Conservation (phyloP, 2,329 filamentous ascomycete species). For the Annulohypoxylon truncatum region DNA sequence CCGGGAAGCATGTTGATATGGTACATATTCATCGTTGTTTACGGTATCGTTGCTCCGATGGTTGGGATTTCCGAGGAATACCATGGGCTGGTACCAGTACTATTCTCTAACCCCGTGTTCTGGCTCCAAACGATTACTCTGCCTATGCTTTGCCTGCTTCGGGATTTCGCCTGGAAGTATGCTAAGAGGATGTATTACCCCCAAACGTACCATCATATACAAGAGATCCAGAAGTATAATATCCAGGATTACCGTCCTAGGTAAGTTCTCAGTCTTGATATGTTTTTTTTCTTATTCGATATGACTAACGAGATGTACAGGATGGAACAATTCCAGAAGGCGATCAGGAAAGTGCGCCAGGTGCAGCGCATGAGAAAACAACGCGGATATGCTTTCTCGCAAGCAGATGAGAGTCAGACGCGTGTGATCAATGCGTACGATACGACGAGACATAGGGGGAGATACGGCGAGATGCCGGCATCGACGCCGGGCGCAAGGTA, state of each 20-base stretch:
- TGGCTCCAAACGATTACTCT: slow-evolving; percentile 90
- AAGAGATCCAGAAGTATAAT: slow-evolving; percentile 99
- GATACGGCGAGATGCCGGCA: slow-evolving; percentile 91
- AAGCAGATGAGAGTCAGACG: slow-evolving; percentile 96
- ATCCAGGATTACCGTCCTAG: slow-evolving; percentile 98
- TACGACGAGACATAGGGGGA: slow-evolving; percentile 89
- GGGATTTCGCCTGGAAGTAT: slow-evolving; percentile 98
- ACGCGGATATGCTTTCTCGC: slow-evolving; percentile 96
- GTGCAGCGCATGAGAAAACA: slow-evolving; percentile 99
- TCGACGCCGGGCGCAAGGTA: slow-evolving; percentile 46
- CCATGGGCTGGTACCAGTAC: slow-evolving; percentile 80
- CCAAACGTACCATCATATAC: slow-evolving; percentile 96
- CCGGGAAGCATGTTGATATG: slow-evolving; percentile 92
- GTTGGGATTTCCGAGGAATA: slow-evolving; percentile 86
- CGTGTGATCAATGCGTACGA: slow-evolving; percentile 97
- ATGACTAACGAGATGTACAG: slow-evolving; percentile 58
- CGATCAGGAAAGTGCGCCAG: slow-evolving; percentile 96
- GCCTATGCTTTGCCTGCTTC: slow-evolving; percentile 81
- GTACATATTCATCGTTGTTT: slow-evolving; percentile 89
- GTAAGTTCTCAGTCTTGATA: slow-evolving; percentile 62
- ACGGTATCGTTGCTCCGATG: slow-evolving; percentile 86
- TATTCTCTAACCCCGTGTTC: slow-evolving; percentile 86
- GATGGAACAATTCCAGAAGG: slow-evolving; percentile 99
- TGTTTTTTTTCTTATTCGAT: neutral
- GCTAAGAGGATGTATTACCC: slow-evolving; percentile 97